Conservation (phyloP, 441 rosid species). For the Gossypium aridum region DNA sequence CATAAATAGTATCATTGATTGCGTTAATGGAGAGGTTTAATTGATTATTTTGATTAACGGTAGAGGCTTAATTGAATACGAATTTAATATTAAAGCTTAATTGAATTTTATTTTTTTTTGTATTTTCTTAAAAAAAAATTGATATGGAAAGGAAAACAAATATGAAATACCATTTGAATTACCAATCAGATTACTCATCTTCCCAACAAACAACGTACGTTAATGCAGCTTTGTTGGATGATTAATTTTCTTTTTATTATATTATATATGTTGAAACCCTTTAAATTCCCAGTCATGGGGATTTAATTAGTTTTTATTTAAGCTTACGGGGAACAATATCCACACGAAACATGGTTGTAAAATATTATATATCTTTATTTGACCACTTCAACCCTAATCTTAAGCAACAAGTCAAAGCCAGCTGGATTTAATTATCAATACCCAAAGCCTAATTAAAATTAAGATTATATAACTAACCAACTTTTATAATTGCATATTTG, state of each 20-base stretch:
- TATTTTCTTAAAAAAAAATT: too few relatives aligned
- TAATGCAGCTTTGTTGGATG: conserved; percentile 22
- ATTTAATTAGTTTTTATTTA: background rate
- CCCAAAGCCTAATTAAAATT: background rate
- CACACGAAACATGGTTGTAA: background rate
- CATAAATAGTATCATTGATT: too few relatives aligned
- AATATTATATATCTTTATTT: background rate
- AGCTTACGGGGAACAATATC: background rate
- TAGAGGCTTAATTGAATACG: too few relatives aligned
- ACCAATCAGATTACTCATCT: background rate
- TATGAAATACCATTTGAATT: too few relatives aligned
- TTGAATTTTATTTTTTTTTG: too few relatives aligned
- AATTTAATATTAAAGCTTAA: too few relatives aligned
- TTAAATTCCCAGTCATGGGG: background rate
- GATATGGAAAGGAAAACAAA: too few relatives aligned
- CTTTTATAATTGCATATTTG: background rate
- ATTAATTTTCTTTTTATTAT: too few relatives aligned
- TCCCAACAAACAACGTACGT: conserved; percentile 46
- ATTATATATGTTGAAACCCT: too few relatives aligned
- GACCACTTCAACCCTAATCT: background rate
- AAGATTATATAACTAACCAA: background rate
- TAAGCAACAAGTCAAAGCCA: conserved; percentile 2
- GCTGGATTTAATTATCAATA: too few relatives aligned
- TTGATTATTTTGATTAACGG: too few relatives aligned
- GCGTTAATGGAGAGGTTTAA: too few relatives aligned